A percentile compares a stretch with the other conserved stretches of the same genome.
Evolutionary conservation across 495 filamentous ascomycete species (phyloP).

Genomic region (Podospora comata): DNA sequence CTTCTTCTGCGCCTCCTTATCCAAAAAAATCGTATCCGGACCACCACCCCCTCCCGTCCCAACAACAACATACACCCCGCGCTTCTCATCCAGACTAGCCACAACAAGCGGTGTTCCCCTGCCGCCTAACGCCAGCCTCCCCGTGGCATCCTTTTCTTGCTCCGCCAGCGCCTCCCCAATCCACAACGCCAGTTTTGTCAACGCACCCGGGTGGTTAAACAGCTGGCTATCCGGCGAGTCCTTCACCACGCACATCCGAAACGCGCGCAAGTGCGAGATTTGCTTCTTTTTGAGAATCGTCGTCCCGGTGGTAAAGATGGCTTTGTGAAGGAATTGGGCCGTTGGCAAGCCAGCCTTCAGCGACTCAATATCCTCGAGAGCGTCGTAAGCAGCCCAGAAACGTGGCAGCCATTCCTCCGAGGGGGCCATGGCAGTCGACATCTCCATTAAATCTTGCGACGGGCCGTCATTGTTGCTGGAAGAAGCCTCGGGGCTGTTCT

Average conservation of each 20-base stretch:
- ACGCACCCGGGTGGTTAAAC: constrained; percentile 85
- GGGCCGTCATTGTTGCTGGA: constrained; percentile 24
- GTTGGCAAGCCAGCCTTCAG: constrained; percentile 72
- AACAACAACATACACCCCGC: constrained; percentile 88
- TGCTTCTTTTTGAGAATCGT: constrained; percentile 88
- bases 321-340: constrained; percentile 83
- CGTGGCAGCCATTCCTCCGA: constrained; percentile 67
- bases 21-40: constrained; percentile 54
- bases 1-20: constrained; percentile 61
- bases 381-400: constrained; percentile 95
- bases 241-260: constrained; percentile 93
- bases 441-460: constrained; percentile 40
- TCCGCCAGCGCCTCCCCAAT: constrained; percentile 89
- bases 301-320: constrained; percentile 90
- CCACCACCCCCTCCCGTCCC: constrained; percentile 80
- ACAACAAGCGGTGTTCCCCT: constrained; percentile 83
- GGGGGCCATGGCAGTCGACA: constrained; percentile 38
- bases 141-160: constrained; percentile 71
- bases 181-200: constrained; percentile 92
- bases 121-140: constrained; percentile 64
- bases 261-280: constrained; percentile 84
- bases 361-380: constrained; percentile 73
- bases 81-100: constrained; percentile 79
- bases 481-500: constrained; percentile 35
- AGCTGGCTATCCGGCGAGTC: constrained; percentile 86